Percentiles rank a stretch among this genome's conserved stretches.
Conservation (phyloP, 2,329 filamentous ascomycete genomes). For the Phymatotrichopsis omnivora region DNA sequence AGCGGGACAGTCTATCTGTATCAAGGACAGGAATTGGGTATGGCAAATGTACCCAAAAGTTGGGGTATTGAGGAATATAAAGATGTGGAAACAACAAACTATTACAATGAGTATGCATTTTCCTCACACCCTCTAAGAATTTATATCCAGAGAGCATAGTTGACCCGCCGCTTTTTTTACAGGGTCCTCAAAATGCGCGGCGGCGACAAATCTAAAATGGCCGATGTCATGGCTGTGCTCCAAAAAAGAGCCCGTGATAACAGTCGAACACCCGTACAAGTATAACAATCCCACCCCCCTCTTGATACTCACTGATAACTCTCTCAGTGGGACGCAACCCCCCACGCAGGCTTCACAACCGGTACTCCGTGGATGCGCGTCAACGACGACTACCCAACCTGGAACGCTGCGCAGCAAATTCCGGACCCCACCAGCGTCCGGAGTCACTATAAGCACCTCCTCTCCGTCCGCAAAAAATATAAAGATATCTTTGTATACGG, state of each 20-base stretch:
- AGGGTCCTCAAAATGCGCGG: slow-evolving; percentile 33
- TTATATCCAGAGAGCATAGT: too few relatives aligned
- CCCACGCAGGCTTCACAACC: slow-evolving; percentile 55
- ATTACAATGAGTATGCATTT: slow-evolving; percentile 39
- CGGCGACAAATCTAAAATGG: slow-evolving; percentile 36
- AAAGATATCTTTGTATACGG: slow-evolving; percentile 59
- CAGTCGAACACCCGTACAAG: slow-evolving; percentile 53
- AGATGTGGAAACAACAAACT: slow-evolving; percentile 52
- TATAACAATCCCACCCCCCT: slow-evolving; percentile 5
- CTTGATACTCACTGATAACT: not conserved
- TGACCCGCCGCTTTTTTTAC: not conserved
- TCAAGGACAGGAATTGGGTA: slow-evolving; percentile 59
- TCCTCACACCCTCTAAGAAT: too few relatives aligned
- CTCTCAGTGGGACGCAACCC: slow-evolving; percentile 50
- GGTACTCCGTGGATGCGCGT: slow-evolving; percentile 59
- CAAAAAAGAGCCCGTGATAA: slow-evolving; percentile 57
- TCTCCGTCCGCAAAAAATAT: slow-evolving; percentile 51
- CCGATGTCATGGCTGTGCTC: slow-evolving; percentile 39
- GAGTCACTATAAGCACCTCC: slow-evolving; percentile 50
- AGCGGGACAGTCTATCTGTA: slow-evolving; percentile 58
- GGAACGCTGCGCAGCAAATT: slow-evolving; percentile 52
- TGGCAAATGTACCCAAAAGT: slow-evolving; percentile 51
- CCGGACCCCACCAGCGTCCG: slow-evolving; percentile 45
- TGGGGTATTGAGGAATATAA: slow-evolving; percentile 58
- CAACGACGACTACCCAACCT: slow-evolving; percentile 50